phyloP scores from a whole-genome alignment of 2,329 filamentous ascomycete species.

The Pyrenochaeta sp. region DNA sequence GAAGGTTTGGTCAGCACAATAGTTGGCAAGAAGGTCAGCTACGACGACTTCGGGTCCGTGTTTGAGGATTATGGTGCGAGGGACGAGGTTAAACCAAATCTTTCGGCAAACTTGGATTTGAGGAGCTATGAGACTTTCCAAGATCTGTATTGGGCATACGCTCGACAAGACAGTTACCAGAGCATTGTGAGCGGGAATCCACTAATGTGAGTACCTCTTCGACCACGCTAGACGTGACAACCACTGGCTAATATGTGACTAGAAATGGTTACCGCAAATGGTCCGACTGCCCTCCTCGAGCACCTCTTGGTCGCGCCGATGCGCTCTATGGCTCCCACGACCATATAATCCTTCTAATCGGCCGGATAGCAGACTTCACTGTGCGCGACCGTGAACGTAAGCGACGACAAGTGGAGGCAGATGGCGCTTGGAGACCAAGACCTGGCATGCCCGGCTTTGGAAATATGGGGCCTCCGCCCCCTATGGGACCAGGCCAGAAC shows the following conservation, averaged over 20 bases:
- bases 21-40: conserved; percentile 65
- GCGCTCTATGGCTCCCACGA: conserved; percentile 90
- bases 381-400: conserved; percentile 82
- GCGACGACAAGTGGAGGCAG: conserved; percentile 68
- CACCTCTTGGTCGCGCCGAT: conserved; percentile 77
- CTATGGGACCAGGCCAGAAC: conserved; percentile 9
- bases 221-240: not conserved
- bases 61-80: conserved; percentile 44
- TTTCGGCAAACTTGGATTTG: conserved; percentile 64
- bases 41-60: conserved; percentile 65
- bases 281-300: conserved; percentile 88
- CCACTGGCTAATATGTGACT: conserved; percentile 27
- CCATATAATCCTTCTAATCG: conserved; percentile 83
- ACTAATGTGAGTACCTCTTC: conserved; percentile 72
- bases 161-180: conserved; percentile 92
- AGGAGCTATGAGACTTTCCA: conserved; percentile 81
- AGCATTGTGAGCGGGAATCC: conserved; percentile 86
- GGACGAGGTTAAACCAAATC: conserved; percentile 47
- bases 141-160: conserved; percentile 96
- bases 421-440: conserved; percentile 64
- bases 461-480: conserved; percentile 49
- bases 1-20: conserved; percentile 66
- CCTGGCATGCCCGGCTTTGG: conserved; percentile 55
- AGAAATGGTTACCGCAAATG: conserved; percentile 83
- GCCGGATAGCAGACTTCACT: conserved; percentile 79